Evolutionary conservation across 345 rosid species (phyloP).

Genomic region (Citrus reticulata): DNA sequence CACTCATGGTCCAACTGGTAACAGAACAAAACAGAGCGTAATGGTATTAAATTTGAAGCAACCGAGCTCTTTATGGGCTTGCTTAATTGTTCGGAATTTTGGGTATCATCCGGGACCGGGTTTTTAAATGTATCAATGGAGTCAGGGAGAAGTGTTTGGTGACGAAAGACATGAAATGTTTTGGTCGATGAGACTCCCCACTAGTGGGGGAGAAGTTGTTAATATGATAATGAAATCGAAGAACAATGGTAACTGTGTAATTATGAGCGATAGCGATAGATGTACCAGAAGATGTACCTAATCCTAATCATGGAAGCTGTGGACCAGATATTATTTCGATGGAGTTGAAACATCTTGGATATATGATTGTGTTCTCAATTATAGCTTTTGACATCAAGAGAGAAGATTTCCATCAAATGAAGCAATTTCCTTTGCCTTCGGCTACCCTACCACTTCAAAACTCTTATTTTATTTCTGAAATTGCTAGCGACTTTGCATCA

Average conservation of each 20-base stretch:
- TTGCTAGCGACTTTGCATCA: background rate
- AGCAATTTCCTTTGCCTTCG: background rate
- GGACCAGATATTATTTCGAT: background rate
- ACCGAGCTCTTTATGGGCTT: background rate
- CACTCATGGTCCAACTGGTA: background rate
- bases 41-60: background rate
- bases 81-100: background rate
- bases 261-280: background rate
- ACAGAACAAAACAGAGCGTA: background rate
- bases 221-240: background rate
- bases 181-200: background rate
- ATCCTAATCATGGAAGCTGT: conserved; percentile 4
- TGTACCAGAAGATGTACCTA: background rate
- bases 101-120: background rate
- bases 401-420: conserved; percentile 10
- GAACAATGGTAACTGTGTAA: background rate
- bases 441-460: conserved; percentile 6
- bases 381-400: background rate
- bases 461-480: background rate
- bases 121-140: background rate
- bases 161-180: background rate
- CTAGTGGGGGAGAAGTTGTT: background rate
- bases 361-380: background rate
- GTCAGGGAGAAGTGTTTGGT: background rate
- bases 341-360: background rate